Conservation (phyloP, 2,329 filamentous ascomycete genomes). For the Talaromyces sp. region DNA sequence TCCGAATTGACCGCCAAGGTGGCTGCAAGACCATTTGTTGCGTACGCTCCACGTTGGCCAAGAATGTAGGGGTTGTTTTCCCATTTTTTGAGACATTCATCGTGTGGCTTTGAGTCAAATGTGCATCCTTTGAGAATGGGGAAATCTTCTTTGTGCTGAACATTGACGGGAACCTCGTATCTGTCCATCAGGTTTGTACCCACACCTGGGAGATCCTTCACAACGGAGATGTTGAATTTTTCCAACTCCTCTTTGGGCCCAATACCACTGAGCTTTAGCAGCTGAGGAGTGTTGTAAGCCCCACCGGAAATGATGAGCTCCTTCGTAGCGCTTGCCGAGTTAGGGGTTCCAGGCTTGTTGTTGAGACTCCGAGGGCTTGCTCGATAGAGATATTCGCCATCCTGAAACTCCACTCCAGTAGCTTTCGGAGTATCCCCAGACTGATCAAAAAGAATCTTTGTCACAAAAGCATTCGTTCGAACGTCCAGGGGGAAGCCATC, state of each 20-base stretch:
- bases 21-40: conserved; percentile 58
- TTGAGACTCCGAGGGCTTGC: conserved; percentile 42
- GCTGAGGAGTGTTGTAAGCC: conserved; percentile 64
- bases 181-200: conserved; percentile 67
- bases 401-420: conserved; percentile 48
- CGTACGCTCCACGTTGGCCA: conserved; percentile 45
- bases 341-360: conserved; percentile 18
- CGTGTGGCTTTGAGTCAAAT: conserved; percentile 24
- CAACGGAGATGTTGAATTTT: conserved; percentile 55
- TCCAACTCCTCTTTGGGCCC: conserved; percentile 58
- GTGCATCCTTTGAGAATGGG: conserved; percentile 36
- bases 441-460: conserved; percentile 48
- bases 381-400: conserved; percentile 50
- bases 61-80: conserved; percentile 30
- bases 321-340: conserved; percentile 42
- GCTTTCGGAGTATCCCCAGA: conserved; percentile 7
- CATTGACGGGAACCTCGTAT: conserved; percentile 22
- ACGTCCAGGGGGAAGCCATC: conserved; percentile 58
- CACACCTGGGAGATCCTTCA: conserved; percentile 62
- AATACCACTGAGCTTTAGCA: conserved; percentile 66
- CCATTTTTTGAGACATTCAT: conserved; percentile 50
- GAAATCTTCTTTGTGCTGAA: conserved; percentile 42
- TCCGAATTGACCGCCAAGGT: conserved; percentile 44
- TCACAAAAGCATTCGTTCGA: conserved; percentile 49
- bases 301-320: conserved; percentile 55